phyloP scores from a whole-genome alignment of 306 rosid genomes.

The Vicia sativa region DNA sequence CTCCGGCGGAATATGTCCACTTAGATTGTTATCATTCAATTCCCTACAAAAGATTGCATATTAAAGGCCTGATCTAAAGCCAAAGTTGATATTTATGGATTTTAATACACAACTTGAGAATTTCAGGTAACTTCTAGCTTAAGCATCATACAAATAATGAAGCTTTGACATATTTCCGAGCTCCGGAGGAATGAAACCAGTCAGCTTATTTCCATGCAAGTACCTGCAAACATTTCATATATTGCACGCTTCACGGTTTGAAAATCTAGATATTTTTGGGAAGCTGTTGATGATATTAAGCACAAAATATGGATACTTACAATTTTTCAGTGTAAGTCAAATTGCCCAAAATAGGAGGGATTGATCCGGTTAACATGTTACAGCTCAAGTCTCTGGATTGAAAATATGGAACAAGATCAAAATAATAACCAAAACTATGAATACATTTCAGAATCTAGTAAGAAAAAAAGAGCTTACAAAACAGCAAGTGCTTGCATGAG shows the following conservation, averaged over 20 bases:
- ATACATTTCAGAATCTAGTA: slow-evolving; percentile 20
- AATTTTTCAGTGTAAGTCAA: slow-evolving; percentile 87
- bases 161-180: slow-evolving; percentile 97
- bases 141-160: slow-evolving; percentile 75
- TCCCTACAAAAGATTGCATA: slow-evolving; percentile 55
- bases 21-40: slow-evolving; percentile 74
- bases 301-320: slow-evolving; percentile 51
- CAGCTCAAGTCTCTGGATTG: slow-evolving; percentile 82
- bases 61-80: too few species aligned
- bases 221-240: slow-evolving; percentile 58
- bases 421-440: background rate
- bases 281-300: background rate
- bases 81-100: too few species aligned
- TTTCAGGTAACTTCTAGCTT: slow-evolving; percentile 9
- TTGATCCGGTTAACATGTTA: slow-evolving; percentile 76
- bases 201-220: slow-evolving; percentile 91
- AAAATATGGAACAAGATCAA: background rate
- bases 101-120: background rate
- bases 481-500: slow-evolving; percentile 99
- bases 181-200: slow-evolving; percentile 83
- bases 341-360: slow-evolving; percentile 91
- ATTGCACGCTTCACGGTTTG: slow-evolving; percentile 19
- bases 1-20: slow-evolving; percentile 88
- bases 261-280: background rate
- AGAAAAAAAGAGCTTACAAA: slow-evolving; percentile 59